phyloP scores from a whole-genome alignment of 768 basidiomycete genomes.

The Cubamyces sp. region DNA sequence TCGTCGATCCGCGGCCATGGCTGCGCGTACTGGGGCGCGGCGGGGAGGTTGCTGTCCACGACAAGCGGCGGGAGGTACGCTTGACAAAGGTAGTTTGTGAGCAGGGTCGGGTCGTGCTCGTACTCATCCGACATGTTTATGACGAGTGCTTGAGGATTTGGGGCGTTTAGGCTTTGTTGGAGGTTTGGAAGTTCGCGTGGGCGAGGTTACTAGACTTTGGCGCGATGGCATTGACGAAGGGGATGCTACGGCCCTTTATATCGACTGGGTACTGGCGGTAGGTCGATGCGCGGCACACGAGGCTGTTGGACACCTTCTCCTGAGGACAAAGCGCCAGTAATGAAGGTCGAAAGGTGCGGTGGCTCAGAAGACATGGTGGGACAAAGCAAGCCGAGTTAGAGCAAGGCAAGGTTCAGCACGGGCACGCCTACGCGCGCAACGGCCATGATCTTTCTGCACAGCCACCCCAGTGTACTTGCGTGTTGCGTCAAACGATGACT shows the following conservation, averaged over 20 bases:
- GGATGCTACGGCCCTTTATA: not conserved
- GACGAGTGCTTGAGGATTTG: not conserved
- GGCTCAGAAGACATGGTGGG: not conserved
- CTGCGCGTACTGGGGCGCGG: not conserved
- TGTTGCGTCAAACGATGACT: no score
- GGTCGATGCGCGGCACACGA: not conserved
- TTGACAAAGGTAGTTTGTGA: conserved; percentile 14
- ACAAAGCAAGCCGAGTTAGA: not conserved
- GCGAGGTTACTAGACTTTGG: no score
- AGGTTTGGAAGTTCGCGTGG: not conserved
- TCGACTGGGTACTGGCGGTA: not conserved
- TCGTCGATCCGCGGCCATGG: conserved; percentile 13
- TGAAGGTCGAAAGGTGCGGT: not conserved
- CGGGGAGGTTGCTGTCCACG: not conserved
- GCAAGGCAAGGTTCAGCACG: no score
- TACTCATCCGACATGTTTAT: not conserved
- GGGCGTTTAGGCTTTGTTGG: no score
- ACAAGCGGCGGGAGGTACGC: conserved; percentile 21
- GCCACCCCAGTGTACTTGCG: no score
- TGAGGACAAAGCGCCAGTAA: not conserved
- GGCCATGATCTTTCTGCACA: no score
- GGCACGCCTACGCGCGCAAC: no score
- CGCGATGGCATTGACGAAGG: not conserved
- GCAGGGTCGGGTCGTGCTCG: not conserved
- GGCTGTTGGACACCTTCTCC: not conserved